Evolutionary conservation across 768 basidiomycete genomes (phyloP).

Genomic region (Hypsizygus marmoreus): DNA sequence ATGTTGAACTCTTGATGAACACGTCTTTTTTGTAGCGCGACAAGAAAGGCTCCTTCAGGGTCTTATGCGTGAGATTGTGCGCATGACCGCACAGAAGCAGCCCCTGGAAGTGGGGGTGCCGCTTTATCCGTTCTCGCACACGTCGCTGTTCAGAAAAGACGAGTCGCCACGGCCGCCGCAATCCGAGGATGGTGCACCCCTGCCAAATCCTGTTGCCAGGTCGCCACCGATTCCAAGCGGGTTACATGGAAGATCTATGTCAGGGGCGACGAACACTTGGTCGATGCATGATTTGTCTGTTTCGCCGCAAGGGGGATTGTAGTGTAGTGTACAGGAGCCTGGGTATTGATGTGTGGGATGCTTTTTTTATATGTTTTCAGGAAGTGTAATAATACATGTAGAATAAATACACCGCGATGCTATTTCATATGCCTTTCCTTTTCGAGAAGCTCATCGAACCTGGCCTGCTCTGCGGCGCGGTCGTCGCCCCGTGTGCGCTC

Average conservation of each 20-base stretch:
- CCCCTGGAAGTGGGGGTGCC: conserved; percentile 82
- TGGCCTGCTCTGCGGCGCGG: conserved; percentile 50
- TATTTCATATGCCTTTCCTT: conserved; percentile 49
- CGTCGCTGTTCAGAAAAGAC: conserved; percentile 58
- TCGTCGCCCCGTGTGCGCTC: conserved; percentile 25
- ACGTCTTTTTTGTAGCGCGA: conserved; percentile 51
- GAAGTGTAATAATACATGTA: conserved; percentile 16
- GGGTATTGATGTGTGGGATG: conserved; percentile 2
- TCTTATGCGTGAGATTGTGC: conserved; percentile 82
- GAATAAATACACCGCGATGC: conserved; percentile 11
- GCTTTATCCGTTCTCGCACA: conserved; percentile 79
- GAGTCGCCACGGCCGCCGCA: conserved; percentile 30
- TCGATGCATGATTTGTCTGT: conserved; percentile 26
- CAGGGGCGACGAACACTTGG: conserved; percentile 19
- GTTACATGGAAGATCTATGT: conserved; percentile 6
- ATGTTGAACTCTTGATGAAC: conserved; percentile 6
- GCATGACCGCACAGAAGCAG: conserved; percentile 78
- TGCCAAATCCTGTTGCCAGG: conserved; percentile 40
- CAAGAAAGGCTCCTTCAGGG: conserved; percentile 83
- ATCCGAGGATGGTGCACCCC: conserved; percentile 37
- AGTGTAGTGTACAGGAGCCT: neutral
- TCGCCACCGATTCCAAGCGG: conserved; percentile 18
- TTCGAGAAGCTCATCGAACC: conserved; percentile 61
- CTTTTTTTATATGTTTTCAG: conserved; percentile 1
- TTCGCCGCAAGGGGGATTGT: conserved; percentile 18